Percentiles rank a stretch among this genome's conserved stretches.
Conservation (phyloP, 1,284 basidiomycete genomes). For the Austroboletus niveus region DNA sequence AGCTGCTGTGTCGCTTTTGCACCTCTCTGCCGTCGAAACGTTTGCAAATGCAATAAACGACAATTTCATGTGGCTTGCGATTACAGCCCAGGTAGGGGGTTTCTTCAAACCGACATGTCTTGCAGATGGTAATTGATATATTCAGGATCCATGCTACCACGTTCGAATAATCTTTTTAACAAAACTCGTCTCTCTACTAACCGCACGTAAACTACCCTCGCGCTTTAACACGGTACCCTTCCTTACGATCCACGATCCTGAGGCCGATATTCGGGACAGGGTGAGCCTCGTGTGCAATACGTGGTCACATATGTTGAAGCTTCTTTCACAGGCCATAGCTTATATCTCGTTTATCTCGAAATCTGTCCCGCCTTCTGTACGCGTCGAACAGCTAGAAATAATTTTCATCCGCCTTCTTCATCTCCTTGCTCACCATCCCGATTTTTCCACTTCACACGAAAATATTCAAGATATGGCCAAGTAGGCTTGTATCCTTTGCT, state of each 20-base stretch:
- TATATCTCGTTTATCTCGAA: slow-evolving; percentile 53
- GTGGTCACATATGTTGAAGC: not conserved
- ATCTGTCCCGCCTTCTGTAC: slow-evolving; percentile 51
- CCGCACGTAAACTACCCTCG: slow-evolving; percentile 59
- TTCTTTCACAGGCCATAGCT: slow-evolving; percentile 47
- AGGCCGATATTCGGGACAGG: slow-evolving; percentile 68
- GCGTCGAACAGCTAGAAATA: slow-evolving; percentile 73
- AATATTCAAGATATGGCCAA: slow-evolving; percentile 72
- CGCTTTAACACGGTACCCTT: slow-evolving; percentile 86
- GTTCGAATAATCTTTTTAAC: slow-evolving; percentile 79
- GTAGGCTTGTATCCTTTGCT: slow-evolving; percentile 39
- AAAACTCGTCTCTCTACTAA: slow-evolving; percentile 69
- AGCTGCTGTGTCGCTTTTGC: slow-evolving; percentile 79
- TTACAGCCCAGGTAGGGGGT: slow-evolving; percentile 68
- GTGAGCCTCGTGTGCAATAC: slow-evolving; percentile 34
- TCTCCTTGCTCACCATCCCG: slow-evolving; percentile 91
- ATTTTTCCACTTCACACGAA: slow-evolving; percentile 67
- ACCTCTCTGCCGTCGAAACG: slow-evolving; percentile 64
- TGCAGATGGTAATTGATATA: not conserved
- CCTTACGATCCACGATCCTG: slow-evolving; percentile 90
- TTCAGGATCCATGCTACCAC: slow-evolving; percentile 82
- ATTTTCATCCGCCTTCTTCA: slow-evolving; percentile 86
- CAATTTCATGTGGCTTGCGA: slow-evolving; percentile 70
- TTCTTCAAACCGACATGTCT: not conserved
- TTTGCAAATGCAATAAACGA: slow-evolving; percentile 62